phyloP scores from a whole-genome alignment of 2,329 filamentous ascomycete genomes.

The Colletotrichum lini region DNA sequence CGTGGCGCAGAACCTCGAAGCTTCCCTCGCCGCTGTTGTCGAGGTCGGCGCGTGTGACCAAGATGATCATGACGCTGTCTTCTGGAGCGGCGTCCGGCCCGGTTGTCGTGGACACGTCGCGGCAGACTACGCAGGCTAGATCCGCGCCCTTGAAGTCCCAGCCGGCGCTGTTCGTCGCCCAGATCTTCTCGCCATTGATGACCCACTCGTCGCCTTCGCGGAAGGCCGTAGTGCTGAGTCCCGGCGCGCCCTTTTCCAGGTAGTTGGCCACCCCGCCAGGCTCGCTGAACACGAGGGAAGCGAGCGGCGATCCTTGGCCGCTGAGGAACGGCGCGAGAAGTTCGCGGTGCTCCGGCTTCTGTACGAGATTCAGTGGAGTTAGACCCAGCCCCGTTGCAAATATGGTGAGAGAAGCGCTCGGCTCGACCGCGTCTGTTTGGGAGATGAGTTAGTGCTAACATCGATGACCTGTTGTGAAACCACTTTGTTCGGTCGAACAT shows the following conservation, averaged over 20 bases:
- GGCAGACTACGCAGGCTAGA: conserved; percentile 66
- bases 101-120: conserved; percentile 50
- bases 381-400: conserved; percentile 67
- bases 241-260: conserved; percentile 62
- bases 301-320: conserved; percentile 61
- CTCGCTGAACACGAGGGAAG: conserved; percentile 66
- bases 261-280: conserved; percentile 67
- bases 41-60: conserved; percentile 64
- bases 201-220: conserved; percentile 65
- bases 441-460: background rate
- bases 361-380: conserved; percentile 63
- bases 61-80: conserved; percentile 60
- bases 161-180: conserved; percentile 68
- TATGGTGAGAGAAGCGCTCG: conserved; percentile 63
- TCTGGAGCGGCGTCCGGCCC: conserved; percentile 44
- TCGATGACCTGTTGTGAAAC: no score
- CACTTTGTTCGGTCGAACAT: background rate
- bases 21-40: conserved; percentile 57
- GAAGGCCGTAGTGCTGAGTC: conserved; percentile 64
- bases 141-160: conserved; percentile 68
- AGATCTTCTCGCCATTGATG: conserved; percentile 69
- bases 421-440: conserved; percentile 57
- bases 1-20: conserved; percentile 62
- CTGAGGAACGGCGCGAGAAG: conserved; percentile 65
- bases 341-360: conserved; percentile 48